Evolutionary conservation across 2,329 filamentous ascomycete species (phyloP).

Genomic region (Fusarium tjaetaba): DNA sequence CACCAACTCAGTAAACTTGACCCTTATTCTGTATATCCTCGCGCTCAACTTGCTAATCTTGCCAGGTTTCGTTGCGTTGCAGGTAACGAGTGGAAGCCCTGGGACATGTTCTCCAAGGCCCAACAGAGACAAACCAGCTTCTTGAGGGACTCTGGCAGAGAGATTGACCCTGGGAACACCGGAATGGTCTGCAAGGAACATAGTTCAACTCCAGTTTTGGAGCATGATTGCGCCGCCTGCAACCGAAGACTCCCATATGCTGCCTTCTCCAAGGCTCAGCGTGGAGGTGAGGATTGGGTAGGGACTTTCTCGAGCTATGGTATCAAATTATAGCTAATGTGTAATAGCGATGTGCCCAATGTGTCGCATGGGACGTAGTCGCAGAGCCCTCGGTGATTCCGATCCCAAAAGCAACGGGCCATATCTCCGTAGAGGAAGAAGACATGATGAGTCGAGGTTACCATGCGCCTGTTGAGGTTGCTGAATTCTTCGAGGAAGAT

Average conservation of each 20-base stretch:
- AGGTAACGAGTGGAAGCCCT: conserved; percentile 50
- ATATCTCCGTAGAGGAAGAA: conserved; percentile 47
- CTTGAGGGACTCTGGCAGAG: conserved; percentile 21
- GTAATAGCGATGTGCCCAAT: conserved; percentile 48
- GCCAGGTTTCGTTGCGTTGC: conserved; percentile 49
- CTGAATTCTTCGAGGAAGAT: conserved; percentile 43
- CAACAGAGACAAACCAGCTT: conserved; percentile 37
- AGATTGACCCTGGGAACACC: conserved; percentile 30
- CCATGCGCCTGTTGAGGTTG: conserved; percentile 16
- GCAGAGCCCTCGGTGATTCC: conserved; percentile 50
- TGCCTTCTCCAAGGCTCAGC: conserved; percentile 45
- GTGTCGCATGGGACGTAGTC: conserved; percentile 48
- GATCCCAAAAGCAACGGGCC: conserved; percentile 45
- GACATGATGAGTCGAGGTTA: conserved; percentile 13
- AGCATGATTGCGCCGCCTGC: conserved; percentile 49
- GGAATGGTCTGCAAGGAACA: conserved; percentile 53
- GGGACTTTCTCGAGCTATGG: conserved; percentile 13
- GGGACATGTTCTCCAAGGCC: conserved; percentile 46
- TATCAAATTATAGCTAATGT: neutral
- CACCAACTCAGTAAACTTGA: conserved; percentile 14
- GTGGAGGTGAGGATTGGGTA: conserved; percentile 44
- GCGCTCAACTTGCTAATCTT: neutral
- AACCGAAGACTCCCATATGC: conserved; percentile 39
- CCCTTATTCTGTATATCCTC: neutral
- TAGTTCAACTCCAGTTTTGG: conserved; percentile 26